Base-by-base conservation (phyloP, 352 stramenopile genomes). In the Globisporangium yorkense region DNA sequence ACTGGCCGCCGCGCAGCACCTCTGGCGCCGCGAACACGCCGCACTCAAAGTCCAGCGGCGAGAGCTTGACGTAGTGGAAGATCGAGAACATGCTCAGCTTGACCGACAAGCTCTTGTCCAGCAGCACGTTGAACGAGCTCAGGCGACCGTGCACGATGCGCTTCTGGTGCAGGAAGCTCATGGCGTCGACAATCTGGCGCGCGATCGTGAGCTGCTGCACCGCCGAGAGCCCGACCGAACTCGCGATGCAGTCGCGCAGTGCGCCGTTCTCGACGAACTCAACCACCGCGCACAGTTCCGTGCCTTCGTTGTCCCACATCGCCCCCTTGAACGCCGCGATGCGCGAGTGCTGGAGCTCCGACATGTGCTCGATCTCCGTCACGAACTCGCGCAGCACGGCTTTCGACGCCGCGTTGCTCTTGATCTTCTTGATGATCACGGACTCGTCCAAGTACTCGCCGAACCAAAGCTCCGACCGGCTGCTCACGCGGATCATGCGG, bases 381-480 rank as follows among this genome's bases (percentile, higher is more conserved):
- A 91, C 77, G 56, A 88, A 89, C 63, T 87, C 81, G 31, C 77
- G 81, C 54, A 89, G 65, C 20, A 88, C 59, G 0, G 73, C 62
- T 24, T 86, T 83, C 33, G 77, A 84, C 47, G 80, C 72, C 5
- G 81, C 79, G 59, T 82, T 83, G 51, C 66, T 79, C 65, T 92
- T 92, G 64, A 92, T 92, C 62, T 88, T 88, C 70, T 92, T 92
- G 55, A 92, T 72, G 45, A 87, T 65, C 43, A 92, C 81, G 27
- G 67, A 56, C 58, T 84, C 68, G 54, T 83, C 66, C 44, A 70
- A 69, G 69, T 85, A 92, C 58, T 87, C 77, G 51, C 81, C 81
- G 15, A 89, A 66, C 81, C 81, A 92, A 16, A 92, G 63, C 63
- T 92, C 81, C 3, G 79, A 88, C 27, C 79, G 77, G 44, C 70